A percentile compares a stretch with the other conserved stretches of the same genome.
These are phyloP conservation scores for Botrytis fragariae DNA, from an alignment of 2,329 filamentous ascomycete species.

Conservation along the genomic window DNA sequence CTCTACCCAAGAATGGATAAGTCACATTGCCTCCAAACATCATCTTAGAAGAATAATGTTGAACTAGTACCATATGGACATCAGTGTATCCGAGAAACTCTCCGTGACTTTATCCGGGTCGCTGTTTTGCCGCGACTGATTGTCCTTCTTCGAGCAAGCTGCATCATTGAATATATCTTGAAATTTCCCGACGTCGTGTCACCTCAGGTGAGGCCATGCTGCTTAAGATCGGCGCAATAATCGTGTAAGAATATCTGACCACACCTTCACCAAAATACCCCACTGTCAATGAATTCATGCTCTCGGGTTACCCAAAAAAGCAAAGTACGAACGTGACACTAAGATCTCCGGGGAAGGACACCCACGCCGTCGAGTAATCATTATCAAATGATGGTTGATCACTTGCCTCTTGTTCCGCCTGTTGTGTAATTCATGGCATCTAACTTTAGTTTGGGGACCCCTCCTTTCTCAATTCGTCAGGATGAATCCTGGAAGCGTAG, in stretches of 20 bases:
- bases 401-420: neutral
- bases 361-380: neutral
- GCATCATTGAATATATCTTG: neutral
- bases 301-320: neutral
- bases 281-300: neutral
- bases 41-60: neutral
- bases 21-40: neutral
- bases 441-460: neutral
- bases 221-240: neutral
- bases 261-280: neutral
- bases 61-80: neutral
- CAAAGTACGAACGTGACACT: neutral
- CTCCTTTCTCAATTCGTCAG: conserved; percentile 5
- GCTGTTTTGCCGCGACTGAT: neutral
- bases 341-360: neutral
- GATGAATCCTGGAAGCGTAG: neutral
- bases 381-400: neutral
- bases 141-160: neutral
- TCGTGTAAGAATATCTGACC: neutral
- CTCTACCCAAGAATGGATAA: neutral
- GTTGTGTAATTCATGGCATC: neutral
- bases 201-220: neutral
- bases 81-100: conserved; percentile 4
- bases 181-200: neutral
- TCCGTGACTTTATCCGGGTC: neutral